phyloP scores from a whole-genome alignment of 2,329 filamentous ascomycete species.

The Alternaria solani region DNA sequence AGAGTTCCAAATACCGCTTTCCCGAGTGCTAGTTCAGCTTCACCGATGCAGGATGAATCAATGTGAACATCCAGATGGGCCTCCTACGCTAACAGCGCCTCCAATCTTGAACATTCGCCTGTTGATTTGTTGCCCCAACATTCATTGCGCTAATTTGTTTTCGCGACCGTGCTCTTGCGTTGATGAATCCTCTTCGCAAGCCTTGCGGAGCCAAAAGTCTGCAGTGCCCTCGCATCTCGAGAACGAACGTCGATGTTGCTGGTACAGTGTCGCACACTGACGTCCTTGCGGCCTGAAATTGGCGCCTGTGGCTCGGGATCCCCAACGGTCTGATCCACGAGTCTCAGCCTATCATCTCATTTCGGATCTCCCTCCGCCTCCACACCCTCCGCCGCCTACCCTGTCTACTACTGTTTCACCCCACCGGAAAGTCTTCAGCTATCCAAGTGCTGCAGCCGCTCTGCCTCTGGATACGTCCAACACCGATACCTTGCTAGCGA shows the following conservation, averaged over 20 bases:
- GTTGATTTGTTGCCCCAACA: slow-evolving; percentile 18
- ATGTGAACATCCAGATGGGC: slow-evolving; percentile 12
- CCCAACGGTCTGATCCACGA: slow-evolving; percentile 2
- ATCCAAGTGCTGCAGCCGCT: slow-evolving; percentile 2
- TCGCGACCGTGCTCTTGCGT: slow-evolving; percentile 16
- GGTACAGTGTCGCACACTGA: not conserved
- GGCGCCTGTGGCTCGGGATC: not conserved
- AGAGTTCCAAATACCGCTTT: not conserved
- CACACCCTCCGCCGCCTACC: slow-evolving; percentile 12
- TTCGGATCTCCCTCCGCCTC: slow-evolving; percentile 9
- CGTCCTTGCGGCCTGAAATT: slow-evolving; percentile 2
- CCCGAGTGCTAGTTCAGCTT: not conserved
- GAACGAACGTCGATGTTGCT: not conserved
- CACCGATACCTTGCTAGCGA: slow-evolving; percentile 18
- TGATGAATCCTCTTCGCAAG: slow-evolving; percentile 6
- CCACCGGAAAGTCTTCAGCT: slow-evolving; percentile 12
- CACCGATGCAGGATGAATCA: slow-evolving; percentile 4
- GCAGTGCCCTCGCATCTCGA: slow-evolving; percentile 6
- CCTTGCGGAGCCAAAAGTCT: slow-evolving; percentile 10
- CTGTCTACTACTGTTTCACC: slow-evolving; percentile 10
- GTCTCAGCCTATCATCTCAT: slow-evolving; percentile 13
- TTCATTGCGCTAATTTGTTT: slow-evolving; percentile 18
- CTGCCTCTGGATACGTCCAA: slow-evolving; percentile 16
- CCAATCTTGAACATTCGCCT: slow-evolving; percentile 4
- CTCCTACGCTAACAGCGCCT: slow-evolving; percentile 10